A percentile compares a stretch with the other conserved stretches of the same genome.
Conservation (phyloP, 495 filamentous ascomycete species). For the Tuber brumale region DNA sequence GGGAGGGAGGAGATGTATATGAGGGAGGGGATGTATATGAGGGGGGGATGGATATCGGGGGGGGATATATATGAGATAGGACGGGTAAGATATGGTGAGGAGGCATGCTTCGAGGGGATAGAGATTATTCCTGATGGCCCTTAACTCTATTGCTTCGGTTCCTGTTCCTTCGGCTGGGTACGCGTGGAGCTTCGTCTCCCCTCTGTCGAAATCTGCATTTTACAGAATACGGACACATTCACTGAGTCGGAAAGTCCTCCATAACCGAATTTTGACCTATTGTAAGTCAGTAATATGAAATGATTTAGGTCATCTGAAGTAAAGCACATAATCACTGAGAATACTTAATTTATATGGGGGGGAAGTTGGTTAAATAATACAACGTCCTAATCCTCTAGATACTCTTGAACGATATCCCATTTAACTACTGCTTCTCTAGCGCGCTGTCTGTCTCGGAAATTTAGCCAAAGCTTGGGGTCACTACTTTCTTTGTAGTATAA, state of each 20-base stretch:
- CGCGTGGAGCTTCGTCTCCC: conserved; percentile 98
- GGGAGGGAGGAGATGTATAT: too few species aligned
- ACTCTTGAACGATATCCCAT: conserved; percentile 86
- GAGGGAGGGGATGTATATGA: too few species aligned
- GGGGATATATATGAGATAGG: too few species aligned
- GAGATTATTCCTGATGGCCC: conserved; percentile 96
- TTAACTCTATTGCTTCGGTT: conserved; percentile 87
- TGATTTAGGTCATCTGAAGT: conserved; percentile 4
- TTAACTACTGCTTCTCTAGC: conserved; percentile 64
- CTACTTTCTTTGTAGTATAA: conserved; percentile 64
- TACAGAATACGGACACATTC: conserved; percentile 98
- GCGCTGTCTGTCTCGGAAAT: conserved; percentile 60
- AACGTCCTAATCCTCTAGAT: conserved; percentile 91
- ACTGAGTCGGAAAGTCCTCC: conserved; percentile 93
- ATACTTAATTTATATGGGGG: conserved; percentile 94
- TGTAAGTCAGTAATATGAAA: conserved; percentile 9
- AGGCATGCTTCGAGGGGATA: conserved; percentile 70
- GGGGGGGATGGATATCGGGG: too few species aligned
- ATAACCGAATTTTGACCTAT: conserved; percentile 69
- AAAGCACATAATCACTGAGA: conserved; percentile 70
- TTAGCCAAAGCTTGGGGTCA: conserved; percentile 62
- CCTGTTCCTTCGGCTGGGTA: conserved; percentile 96
- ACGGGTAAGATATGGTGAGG: too few species aligned
- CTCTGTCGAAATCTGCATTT: conserved; percentile 98
- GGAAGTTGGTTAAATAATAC: conserved; percentile 98